phyloP scores from a whole-genome alignment of 768 basidiomycete genomes.

The Lactarius indigo region DNA sequence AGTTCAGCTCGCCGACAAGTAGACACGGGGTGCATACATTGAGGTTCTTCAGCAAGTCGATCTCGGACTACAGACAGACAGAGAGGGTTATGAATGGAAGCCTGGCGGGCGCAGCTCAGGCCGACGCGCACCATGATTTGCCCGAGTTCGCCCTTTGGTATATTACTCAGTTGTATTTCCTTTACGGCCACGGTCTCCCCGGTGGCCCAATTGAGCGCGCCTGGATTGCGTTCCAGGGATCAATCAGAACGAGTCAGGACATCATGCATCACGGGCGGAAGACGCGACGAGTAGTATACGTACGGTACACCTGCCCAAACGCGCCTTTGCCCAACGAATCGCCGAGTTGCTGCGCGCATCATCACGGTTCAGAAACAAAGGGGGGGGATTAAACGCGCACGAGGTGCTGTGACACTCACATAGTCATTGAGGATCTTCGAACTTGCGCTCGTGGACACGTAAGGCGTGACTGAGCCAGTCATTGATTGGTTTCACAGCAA shows the following conservation, averaged over 20 bases:
- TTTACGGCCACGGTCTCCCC: slow-evolving; percentile 99
- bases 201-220: slow-evolving; percentile 90
- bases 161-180: slow-evolving; percentile 92
- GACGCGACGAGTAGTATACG: slow-evolving; percentile 40
- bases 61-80: slow-evolving; percentile 68
- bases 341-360: slow-evolving; percentile 73
- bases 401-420: slow-evolving; percentile 5
- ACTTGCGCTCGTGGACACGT: slow-evolving; percentile 16
- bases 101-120: background rate
- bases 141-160: slow-evolving; percentile 87
- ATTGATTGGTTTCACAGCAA: slow-evolving; percentile 13
- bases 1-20: slow-evolving; percentile 1
- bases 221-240: slow-evolving; percentile 38
- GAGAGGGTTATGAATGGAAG: background rate
- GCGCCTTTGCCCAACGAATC: slow-evolving; percentile 96
- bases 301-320: slow-evolving; percentile 95
- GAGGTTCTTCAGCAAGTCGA: slow-evolving; percentile 94
- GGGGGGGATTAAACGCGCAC: no score
- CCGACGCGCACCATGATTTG: slow-evolving; percentile 84
- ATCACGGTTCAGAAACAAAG: background rate
- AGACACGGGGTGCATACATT: slow-evolving; percentile 51
- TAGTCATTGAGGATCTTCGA: slow-evolving; percentile 27
- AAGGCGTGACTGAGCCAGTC: slow-evolving; percentile 19
- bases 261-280: background rate
- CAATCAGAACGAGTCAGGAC: background rate